Evolutionary conservation across 495 filamentous ascomycete genomes (phyloP).

Genomic region (Penicillium tannophilum): DNA sequence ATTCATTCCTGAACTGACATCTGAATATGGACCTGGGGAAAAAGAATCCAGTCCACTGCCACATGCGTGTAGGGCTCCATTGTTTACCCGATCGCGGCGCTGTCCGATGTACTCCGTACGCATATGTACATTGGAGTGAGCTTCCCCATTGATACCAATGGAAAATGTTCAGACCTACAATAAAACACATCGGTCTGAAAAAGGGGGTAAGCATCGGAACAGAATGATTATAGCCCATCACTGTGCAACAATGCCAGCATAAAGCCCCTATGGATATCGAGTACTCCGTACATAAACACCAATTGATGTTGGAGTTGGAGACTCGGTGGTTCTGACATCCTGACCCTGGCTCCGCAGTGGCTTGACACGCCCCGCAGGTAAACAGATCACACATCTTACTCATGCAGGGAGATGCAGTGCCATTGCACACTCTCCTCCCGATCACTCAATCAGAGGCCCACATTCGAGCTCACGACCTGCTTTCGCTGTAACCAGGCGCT

Average conservation of each 20-base stretch:
- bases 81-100: conserved; percentile 2
- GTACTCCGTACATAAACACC: background rate
- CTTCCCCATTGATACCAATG: background rate
- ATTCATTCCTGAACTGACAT: background rate
- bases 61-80: background rate
- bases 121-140: background rate
- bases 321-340: conserved; percentile 9
- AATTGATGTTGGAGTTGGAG: background rate
- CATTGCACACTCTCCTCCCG: conserved; percentile 9
- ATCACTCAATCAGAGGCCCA: background rate
- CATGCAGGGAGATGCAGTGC: conserved; percentile 22
- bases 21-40: background rate
- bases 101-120: background rate
- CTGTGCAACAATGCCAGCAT: no score
- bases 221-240: no score
- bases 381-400: conserved; percentile 28
- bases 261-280: no score
- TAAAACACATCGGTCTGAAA: no score
- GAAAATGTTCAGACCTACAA: background rate
- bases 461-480: background rate
- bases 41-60: background rate
- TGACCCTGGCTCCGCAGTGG: conserved; percentile 29
- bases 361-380: conserved; percentile 32
- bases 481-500: conserved; percentile 1
- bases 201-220: no score